Conservation (phyloP, 1,139 yeast species). For the Blastobotrys niveus region DNA sequence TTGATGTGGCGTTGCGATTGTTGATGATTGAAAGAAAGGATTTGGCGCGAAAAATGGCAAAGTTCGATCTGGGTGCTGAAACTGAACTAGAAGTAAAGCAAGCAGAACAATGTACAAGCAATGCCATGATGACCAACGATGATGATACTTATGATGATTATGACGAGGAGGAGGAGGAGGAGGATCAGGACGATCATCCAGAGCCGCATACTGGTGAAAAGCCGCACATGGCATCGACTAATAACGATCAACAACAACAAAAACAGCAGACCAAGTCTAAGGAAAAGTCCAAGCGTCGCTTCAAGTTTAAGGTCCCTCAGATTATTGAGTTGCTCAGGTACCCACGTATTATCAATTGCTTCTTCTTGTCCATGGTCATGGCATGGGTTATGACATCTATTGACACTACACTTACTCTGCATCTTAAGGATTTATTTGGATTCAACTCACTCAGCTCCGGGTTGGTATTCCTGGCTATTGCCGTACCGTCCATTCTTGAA, state of each 20-base stretch:
- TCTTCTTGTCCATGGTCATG: slow-evolving; percentile 27
- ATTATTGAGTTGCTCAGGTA: slow-evolving; percentile 17
- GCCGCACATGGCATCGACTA: background rate
- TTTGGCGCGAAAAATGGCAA: slow-evolving; percentile 11
- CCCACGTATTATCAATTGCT: slow-evolving; percentile 26
- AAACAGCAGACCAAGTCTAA: background rate
- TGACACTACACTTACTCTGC: slow-evolving; percentile 35
- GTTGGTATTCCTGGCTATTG: slow-evolving; percentile 33
- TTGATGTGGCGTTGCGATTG: slow-evolving; percentile 33
- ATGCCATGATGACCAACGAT: background rate
- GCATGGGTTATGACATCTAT: slow-evolving; percentile 33
- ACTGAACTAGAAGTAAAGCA: background rate
- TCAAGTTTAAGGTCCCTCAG: slow-evolving; percentile 4
- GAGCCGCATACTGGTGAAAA: background rate
- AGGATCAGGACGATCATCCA: background rate
- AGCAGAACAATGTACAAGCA: background rate
- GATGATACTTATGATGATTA: background rate
- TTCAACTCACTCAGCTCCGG: slow-evolving; percentile 33
- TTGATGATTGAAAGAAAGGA: slow-evolving; percentile 30
- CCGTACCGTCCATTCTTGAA: slow-evolving; percentile 32
- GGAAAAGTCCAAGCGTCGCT: background rate
- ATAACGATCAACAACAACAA: background rate
- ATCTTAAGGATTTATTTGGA: slow-evolving; percentile 30
- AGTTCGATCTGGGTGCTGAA: slow-evolving; percentile 5
- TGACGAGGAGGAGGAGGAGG: background rate